Conservation (phyloP, 2,329 filamentous ascomycete genomes). For the Cercospora zeina region DNA sequence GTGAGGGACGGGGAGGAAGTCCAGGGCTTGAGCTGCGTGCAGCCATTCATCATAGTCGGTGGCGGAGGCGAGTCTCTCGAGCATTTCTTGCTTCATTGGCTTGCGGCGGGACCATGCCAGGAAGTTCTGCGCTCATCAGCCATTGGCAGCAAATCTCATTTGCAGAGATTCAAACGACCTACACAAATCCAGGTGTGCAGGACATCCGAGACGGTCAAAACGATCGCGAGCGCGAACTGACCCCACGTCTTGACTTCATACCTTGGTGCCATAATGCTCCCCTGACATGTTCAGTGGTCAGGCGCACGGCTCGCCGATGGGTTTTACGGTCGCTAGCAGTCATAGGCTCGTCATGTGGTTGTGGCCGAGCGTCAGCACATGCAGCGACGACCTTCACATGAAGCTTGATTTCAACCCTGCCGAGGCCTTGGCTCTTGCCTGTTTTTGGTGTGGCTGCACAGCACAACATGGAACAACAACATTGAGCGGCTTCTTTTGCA, state of each 20-base stretch:
- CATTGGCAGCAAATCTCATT: background rate
- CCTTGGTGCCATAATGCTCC: conserved; percentile 8
- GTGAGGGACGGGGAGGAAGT: conserved; percentile 22
- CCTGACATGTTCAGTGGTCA: background rate
- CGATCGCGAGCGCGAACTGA: conserved; percentile 6
- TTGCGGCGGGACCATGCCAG: conserved; percentile 13
- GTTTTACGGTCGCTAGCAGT: background rate
- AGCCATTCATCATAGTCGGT: conserved; percentile 27
- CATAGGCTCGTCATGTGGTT: background rate
- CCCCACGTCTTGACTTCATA: conserved; percentile 9
- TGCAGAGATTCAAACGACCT: background rate
- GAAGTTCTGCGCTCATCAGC: conserved; percentile 4
- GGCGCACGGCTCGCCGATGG: background rate
- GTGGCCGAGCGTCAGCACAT: background rate
- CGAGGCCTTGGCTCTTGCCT: background rate
- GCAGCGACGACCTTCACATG: background rate
- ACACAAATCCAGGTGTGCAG: conserved; percentile 8
- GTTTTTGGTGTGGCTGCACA: background rate
- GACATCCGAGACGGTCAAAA: conserved; percentile 9
- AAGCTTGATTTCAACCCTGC: background rate
- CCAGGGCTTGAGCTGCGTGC: conserved; percentile 25
- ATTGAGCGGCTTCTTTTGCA: too few relatives aligned
- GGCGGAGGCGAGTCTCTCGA: conserved; percentile 21
- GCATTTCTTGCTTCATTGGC: conserved; percentile 20
- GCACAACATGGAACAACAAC: background rate